Conservation (phyloP, 495 filamentous ascomycete genomes). For the Annulohypoxylon moriforme region DNA sequence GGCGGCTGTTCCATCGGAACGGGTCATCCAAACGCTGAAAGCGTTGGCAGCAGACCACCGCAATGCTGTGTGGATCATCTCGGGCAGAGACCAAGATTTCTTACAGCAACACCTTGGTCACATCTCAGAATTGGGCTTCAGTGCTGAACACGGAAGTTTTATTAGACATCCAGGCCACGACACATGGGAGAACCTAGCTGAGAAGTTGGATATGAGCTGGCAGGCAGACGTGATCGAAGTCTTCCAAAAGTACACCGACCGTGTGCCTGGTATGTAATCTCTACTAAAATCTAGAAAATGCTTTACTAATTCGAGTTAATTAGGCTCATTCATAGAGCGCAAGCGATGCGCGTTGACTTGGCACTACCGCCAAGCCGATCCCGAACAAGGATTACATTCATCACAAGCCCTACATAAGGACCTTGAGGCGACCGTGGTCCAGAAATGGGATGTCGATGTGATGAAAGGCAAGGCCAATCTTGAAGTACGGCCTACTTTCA, state of each 20-base stretch:
- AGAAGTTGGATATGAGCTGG: slow-evolving; percentile 88
- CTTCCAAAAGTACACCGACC: slow-evolving; percentile 86
- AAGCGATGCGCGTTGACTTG: slow-evolving; percentile 94
- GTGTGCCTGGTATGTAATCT: slow-evolving; percentile 71
- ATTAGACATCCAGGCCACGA: slow-evolving; percentile 77
- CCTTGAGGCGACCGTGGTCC: slow-evolving; percentile 77
- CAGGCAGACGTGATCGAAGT: slow-evolving; percentile 80
- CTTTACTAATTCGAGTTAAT: slow-evolving; percentile 41
- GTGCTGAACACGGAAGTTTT: slow-evolving; percentile 96
- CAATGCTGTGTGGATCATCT: slow-evolving; percentile 98
- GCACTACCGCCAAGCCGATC: slow-evolving; percentile 94
- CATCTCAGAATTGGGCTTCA: slow-evolving; percentile 84
- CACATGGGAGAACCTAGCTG: slow-evolving; percentile 87
- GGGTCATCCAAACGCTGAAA: slow-evolving; percentile 80
- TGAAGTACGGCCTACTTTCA: slow-evolving; percentile 93
- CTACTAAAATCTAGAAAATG: neutral
- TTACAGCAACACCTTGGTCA: slow-evolving; percentile 87
- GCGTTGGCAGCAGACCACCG: slow-evolving; percentile 78
- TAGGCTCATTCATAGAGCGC: slow-evolving; percentile 87
- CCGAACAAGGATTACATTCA: slow-evolving; percentile 80
- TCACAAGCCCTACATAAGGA: slow-evolving; percentile 80
- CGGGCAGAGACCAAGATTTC: slow-evolving; percentile 90
- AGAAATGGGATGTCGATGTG: slow-evolving; percentile 88
- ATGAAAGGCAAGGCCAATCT: slow-evolving; percentile 96
- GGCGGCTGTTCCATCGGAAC: slow-evolving; percentile 85